Percentiles rank a stretch among this genome's conserved stretches.
phyloP scores from a whole-genome alignment of 2,329 filamentous ascomycete species.

The Cercospora sp. region DNA sequence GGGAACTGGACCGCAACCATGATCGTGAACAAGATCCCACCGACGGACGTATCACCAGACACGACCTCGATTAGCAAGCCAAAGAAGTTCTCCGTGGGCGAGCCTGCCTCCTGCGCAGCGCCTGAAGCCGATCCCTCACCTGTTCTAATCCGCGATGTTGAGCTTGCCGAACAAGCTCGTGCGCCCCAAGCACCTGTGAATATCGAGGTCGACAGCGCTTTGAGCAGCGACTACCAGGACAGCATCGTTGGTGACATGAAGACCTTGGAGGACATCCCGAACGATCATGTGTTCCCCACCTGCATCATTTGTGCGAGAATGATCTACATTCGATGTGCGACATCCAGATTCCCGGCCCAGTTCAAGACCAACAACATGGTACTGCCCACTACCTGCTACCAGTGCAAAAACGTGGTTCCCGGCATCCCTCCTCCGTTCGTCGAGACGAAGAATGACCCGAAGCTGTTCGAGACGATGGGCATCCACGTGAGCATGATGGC shows the following conservation, averaged over 20 bases:
- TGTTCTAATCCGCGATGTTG: background rate
- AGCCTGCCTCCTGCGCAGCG: background rate
- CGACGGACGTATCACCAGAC: background rate
- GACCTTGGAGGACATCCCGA: background rate
- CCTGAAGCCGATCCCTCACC: background rate
- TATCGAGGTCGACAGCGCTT: background rate
- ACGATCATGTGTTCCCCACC: background rate
- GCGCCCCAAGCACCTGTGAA: background rate
- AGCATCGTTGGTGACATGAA: background rate
- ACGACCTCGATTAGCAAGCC: background rate
- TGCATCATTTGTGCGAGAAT: background rate
- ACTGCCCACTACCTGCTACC: background rate
- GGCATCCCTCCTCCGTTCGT: background rate
- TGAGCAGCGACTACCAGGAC: background rate
- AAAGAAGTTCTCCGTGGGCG: background rate
- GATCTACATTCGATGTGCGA: background rate
- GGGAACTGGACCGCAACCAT: background rate
- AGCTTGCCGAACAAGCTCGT: background rate
- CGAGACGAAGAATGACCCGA: background rate
- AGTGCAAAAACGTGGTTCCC: background rate
- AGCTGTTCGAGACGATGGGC: background rate
- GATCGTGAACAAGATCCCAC: background rate
- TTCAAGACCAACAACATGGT: background rate
- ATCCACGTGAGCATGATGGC: background rate
- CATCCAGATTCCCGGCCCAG: background rate